A percentile compares a stretch with the other conserved stretches of the same genome.
phyloP scores from a whole-genome alignment of 2,329 filamentous ascomycete genomes.

The Cytospora mali region DNA sequence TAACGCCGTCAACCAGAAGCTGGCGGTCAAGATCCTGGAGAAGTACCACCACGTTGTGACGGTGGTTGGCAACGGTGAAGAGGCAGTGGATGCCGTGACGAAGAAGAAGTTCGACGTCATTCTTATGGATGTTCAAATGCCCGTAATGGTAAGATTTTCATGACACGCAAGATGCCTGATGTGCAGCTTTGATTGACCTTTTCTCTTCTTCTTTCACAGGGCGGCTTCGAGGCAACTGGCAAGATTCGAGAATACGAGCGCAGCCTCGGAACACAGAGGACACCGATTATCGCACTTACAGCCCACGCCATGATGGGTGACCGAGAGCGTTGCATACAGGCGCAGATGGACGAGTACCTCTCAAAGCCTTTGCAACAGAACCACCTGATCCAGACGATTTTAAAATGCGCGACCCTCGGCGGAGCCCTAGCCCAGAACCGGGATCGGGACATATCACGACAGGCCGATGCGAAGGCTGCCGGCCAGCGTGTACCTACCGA shows the following conservation, averaged over 20 bases:
- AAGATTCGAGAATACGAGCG: conserved; percentile 96
- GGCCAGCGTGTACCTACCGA: conserved; percentile 38
- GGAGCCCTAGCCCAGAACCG: conserved; percentile 78
- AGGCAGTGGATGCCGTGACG: conserved; percentile 91
- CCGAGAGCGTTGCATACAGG: conserved; percentile 95
- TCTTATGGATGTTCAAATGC: conserved; percentile 99
- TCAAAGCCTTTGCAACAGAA: conserved; percentile 97
- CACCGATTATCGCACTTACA: conserved; percentile 94
- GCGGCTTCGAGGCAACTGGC: conserved; percentile 93
- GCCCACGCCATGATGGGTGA: conserved; percentile 99
- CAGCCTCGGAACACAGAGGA: conserved; percentile 75
- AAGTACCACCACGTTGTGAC: conserved; percentile 94
- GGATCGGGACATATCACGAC: conserved; percentile 59
- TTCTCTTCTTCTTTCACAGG: conserved; percentile 55
- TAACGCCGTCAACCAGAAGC: conserved; percentile 93
- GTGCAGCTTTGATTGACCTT: conserved; percentile 41
- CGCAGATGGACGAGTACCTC: conserved; percentile 98
- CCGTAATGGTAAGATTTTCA: conserved; percentile 76
- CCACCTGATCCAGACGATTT: conserved; percentile 94
- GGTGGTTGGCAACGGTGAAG: conserved; percentile 91
- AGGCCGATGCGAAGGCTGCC: conserved; percentile 51
- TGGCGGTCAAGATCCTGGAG: conserved; percentile 95
- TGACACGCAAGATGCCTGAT: conserved; percentile 1
- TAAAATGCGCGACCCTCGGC: conserved; percentile 93
- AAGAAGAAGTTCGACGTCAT: conserved; percentile 93